phyloP scores from a whole-genome alignment of 257 asterid species.

The Hygrophila difformis region DNA sequence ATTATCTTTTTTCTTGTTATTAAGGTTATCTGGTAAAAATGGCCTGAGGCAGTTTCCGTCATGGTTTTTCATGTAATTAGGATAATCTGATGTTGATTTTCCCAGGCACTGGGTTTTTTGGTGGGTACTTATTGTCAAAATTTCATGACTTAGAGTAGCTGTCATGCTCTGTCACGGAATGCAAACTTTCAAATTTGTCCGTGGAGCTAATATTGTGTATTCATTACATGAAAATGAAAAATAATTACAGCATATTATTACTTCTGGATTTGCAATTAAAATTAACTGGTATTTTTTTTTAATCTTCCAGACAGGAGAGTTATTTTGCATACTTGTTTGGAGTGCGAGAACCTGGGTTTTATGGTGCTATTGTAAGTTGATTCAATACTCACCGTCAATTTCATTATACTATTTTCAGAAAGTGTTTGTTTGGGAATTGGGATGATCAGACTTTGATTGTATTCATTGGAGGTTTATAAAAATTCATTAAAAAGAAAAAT shows the following conservation, averaged over 20 bases:
- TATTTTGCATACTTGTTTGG: constrained; percentile 96
- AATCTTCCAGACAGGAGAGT: constrained; percentile 91
- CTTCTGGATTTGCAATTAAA: constrained; percentile 14
- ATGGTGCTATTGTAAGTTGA: constrained; percentile 88
- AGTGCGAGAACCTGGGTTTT: constrained; percentile 91
- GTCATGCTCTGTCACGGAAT: too few species aligned
- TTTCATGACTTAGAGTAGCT: too few species aligned
- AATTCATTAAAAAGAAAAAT: constrained; percentile 2
- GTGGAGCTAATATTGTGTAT: too few species aligned
- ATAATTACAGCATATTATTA: constrained; percentile 6
- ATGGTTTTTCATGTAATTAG: too few species aligned
- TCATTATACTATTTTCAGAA: constrained; percentile 9
- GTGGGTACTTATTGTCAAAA: too few species aligned
- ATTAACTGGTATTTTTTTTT: constrained; percentile 17
- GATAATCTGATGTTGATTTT: too few species aligned
- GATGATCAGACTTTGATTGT: constrained; percentile 1
- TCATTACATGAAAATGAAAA: neutral
- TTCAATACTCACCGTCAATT: constrained; percentile 6
- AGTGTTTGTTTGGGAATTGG: neutral
- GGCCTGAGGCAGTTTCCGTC: too few species aligned
- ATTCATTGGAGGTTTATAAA: constrained; percentile 3
- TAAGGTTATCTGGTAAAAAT: too few species aligned
- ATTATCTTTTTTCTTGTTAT: too few species aligned
- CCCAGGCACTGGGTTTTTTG: too few species aligned
- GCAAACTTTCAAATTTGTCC: too few species aligned